A percentile compares a stretch with the other conserved stretches of the same genome.
These are phyloP conservation scores for Brassica napus DNA, from an alignment of 345 rosid species.

Conservation along the genomic window Da-Ae NC_063444.1:18526001-18526500, in stretches of 20 bases:
- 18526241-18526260: slow-evolving; percentile 58
- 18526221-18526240: slow-evolving; percentile 55
- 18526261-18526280: not conserved
- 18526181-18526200: slow-evolving; percentile 65
- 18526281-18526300: not conserved
- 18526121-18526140: slow-evolving; percentile 51
- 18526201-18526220: slow-evolving; percentile 63
- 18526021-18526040: slow-evolving; percentile 61
- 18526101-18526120: slow-evolving; percentile 56
- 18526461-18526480: too few species aligned
- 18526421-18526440: too few species aligned
- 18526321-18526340: too few species aligned
- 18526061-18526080: slow-evolving; percentile 66
- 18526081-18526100: slow-evolving; percentile 47
- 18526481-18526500: too few species aligned
- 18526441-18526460: too few species aligned
- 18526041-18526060: slow-evolving; percentile 63
- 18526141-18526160: slow-evolving; percentile 57
- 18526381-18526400: too few species aligned
- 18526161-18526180: slow-evolving; percentile 49
- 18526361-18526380: too few species aligned
- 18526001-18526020: slow-evolving; percentile 91
- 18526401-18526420: too few species aligned
- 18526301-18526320: too few species aligned
- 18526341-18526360: too few species aligned